Evolutionary conservation across 208 protist genomes (phyloP), one percentile per base, ranked within the genome.

Genomic region (Sergeia podlipaevii): DNA sequence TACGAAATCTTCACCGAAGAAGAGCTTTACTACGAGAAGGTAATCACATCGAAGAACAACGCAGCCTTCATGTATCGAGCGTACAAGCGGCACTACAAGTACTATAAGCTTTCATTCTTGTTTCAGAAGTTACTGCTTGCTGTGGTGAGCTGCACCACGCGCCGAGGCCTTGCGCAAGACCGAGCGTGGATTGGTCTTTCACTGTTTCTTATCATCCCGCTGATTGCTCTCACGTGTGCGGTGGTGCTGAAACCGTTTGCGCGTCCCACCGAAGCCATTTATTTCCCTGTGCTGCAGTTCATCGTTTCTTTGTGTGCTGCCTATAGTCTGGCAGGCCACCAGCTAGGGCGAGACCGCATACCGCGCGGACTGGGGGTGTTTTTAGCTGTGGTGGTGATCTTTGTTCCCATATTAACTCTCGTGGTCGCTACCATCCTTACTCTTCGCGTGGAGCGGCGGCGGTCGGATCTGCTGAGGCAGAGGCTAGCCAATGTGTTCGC

Each of bases 11-110:
- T 85, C 47, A 77, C 72, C 13, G 34, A 67, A 11, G 47, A 72
- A 21, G 80, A 92, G 47, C 54, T 82, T 8, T 84, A 77, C 59
- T 72, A 78, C 29, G 77, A 89, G 68, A 83, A 85, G 50, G 73
- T 82, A 37, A 38, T 67, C n/a, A 65, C 53, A 18, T 86, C 80
- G 1, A 38, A 60, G 29, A 89, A 89, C 51, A 53, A 72, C 38
- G 77, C 78, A 3, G 43, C 58, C 39, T 77, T 78, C 26, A 61
- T 83, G 17, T 92, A 85, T 39, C 55, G 68, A 21, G 77, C 75
- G 2, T 92, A 79, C 55, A 80, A 72, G 56, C 68, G 58, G 4
- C 32, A 69, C 32, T 89, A 70, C 38, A 67, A 70, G 39, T 78
- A 73, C 48, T 82, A 78, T 30, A 68, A 73, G n/a, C 51, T 89